Evolutionary conservation across 768 basidiomycete genomes (phyloP).

Genomic region (Termitomyces sp.): DNA sequence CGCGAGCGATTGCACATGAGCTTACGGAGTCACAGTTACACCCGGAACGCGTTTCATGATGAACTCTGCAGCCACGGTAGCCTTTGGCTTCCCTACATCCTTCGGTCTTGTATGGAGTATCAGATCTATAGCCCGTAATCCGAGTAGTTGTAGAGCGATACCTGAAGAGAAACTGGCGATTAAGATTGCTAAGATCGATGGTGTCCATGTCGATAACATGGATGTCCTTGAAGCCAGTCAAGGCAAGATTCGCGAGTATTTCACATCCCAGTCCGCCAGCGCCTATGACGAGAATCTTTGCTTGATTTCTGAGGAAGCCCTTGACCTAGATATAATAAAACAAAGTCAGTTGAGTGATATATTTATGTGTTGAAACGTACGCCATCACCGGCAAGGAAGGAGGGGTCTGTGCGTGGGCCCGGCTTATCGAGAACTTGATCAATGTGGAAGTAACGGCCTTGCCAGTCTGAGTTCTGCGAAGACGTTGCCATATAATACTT

Average conservation of each 20-base stretch:
- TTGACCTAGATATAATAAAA: conserved; percentile 57
- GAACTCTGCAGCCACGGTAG: conserved; percentile 90
- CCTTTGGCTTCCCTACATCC: conserved; percentile 94
- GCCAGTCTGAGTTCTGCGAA: conserved; percentile 30
- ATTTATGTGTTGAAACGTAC: conserved; percentile 34
- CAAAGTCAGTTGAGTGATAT: not conserved
- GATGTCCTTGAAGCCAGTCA: conserved; percentile 96
- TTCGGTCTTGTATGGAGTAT: conserved; percentile 47
- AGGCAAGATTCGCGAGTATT: conserved; percentile 92
- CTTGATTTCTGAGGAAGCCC: conserved; percentile 71
- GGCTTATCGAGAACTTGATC: conserved; percentile 82
- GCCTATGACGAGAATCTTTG: conserved; percentile 96
- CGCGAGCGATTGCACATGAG: conserved; percentile 9
- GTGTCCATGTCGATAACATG: conserved; percentile 99
- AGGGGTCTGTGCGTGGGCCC: conserved; percentile 86
- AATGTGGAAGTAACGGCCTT: conserved; percentile 69
- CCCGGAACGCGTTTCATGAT: conserved; percentile 96
- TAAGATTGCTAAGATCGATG: conserved; percentile 98
- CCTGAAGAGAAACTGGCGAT: conserved; percentile 98
- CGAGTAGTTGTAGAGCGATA: conserved; percentile 23
- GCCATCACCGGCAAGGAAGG: conserved; percentile 75
- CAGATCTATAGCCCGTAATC: not conserved
- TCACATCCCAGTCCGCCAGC: conserved; percentile 98
- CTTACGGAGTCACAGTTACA: conserved; percentile 94
- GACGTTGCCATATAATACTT: conserved; percentile 4